Percentiles rank a stretch among this genome's conserved stretches.
phyloP scores from a whole-genome alignment of 352 stramenopile species.

The Phytophthora sansomeana region DNA sequence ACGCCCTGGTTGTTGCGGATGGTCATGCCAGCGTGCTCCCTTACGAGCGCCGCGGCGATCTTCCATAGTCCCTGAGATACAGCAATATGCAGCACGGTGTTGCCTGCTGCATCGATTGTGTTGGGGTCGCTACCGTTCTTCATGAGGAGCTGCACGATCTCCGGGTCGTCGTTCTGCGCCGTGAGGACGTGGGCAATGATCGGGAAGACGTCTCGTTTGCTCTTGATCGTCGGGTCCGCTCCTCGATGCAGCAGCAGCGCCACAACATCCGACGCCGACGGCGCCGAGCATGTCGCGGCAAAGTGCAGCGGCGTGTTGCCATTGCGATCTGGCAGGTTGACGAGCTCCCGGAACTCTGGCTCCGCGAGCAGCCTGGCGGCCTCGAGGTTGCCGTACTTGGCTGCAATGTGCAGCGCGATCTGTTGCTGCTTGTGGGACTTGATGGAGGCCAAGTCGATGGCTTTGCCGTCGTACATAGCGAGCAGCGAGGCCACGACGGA shows the following conservation, averaged over 20 bases:
- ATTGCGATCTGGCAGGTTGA: slow-evolving; percentile 76
- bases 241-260: slow-evolving; percentile 65
- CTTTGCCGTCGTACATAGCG: slow-evolving; percentile 83
- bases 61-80: slow-evolving; percentile 82
- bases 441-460: slow-evolving; percentile 68
- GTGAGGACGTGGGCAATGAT: slow-evolving; percentile 82
- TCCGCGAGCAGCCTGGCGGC: slow-evolving; percentile 57
- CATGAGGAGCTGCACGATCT: slow-evolving; percentile 76
- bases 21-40: slow-evolving; percentile 71
- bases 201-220: slow-evolving; percentile 74
- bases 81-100: slow-evolving; percentile 84
- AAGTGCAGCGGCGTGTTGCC: slow-evolving; percentile 88
- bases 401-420: slow-evolving; percentile 83
- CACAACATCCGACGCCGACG: slow-evolving; percentile 58
- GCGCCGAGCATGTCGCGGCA: slow-evolving; percentile 67
- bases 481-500: slow-evolving; percentile 73
- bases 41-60: slow-evolving; percentile 70
- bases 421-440: slow-evolving; percentile 80
- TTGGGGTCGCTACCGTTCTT: slow-evolving; percentile 84
- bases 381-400: slow-evolving; percentile 80
- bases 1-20: slow-evolving; percentile 78
- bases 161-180: slow-evolving; percentile 69
- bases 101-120: slow-evolving; percentile 69
- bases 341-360: slow-evolving; percentile 63
- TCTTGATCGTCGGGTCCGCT: slow-evolving; percentile 75